phyloP scores from a whole-genome alignment of 306 rosid genomes.

The Glycine latifolia region DNA sequence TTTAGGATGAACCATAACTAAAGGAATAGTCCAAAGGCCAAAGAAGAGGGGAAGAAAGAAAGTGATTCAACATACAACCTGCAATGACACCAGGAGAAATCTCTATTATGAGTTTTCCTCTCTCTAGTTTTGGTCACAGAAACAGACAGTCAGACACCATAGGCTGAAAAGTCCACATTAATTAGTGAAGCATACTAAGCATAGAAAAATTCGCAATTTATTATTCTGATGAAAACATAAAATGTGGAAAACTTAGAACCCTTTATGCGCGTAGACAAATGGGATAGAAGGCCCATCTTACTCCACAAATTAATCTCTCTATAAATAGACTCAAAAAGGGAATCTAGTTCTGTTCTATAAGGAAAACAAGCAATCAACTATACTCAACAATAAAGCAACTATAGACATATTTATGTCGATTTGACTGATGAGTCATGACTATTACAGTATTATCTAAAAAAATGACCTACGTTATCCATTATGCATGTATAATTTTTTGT shows the following conservation, averaged over 20 bases:
- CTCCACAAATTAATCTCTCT: background rate
- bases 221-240: background rate
- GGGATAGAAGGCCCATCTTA: background rate
- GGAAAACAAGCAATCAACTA: background rate
- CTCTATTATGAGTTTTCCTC: too few species aligned
- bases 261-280: background rate
- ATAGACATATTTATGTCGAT: background rate
- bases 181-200: background rate
- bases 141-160: background rate
- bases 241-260: background rate
- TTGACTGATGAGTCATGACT: background rate
- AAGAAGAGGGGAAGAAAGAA: background rate
- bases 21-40: background rate
- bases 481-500: background rate
- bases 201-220: background rate
- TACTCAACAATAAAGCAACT: background rate
- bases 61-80: background rate
- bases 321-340: background rate
- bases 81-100: background rate
- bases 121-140: background rate
- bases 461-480: background rate
- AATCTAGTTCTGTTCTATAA: background rate
- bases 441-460: background rate
- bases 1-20: background rate
- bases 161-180: background rate